Percentiles rank a stretch among this genome's conserved stretches.
These are phyloP conservation scores for Elsinoe ampelina DNA, from an alignment of 2,329 filamentous ascomycete genomes.

Conservation along the genomic window DNA sequence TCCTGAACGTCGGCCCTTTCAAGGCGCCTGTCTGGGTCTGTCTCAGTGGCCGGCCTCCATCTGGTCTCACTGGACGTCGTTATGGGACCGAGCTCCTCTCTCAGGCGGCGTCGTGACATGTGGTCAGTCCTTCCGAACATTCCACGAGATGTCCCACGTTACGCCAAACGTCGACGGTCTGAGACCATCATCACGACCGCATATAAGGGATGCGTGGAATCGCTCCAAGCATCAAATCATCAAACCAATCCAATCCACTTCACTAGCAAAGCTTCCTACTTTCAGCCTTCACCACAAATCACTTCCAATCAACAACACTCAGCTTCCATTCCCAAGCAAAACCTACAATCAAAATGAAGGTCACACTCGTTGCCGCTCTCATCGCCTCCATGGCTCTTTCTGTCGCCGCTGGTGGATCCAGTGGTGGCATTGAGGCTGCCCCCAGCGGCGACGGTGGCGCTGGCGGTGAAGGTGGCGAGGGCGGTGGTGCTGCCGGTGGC, in stretches of 20 bases:
- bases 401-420: neutral
- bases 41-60: neutral
- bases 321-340: neutral
- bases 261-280: neutral
- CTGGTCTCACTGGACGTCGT: neutral
- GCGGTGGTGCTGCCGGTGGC: too few species aligned
- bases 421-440: neutral
- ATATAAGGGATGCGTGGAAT: neutral
- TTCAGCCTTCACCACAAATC: neutral
- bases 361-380: slow-evolving; percentile 1
- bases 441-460: neutral
- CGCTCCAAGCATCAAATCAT: slow-evolving; percentile 4
- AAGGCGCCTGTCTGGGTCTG: neutral
- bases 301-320: neutral
- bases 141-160: neutral
- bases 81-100: neutral
- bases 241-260: neutral
- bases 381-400: slow-evolving; percentile 2
- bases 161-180: neutral
- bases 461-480: neutral
- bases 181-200: neutral
- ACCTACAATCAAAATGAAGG: slow-evolving; percentile 2
- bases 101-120: neutral
- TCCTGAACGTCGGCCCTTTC: neutral
- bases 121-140: neutral